Evolutionary conservation across 2,329 filamentous ascomycete species (phyloP).

Genomic region (Fusarium tuaranense): DNA sequence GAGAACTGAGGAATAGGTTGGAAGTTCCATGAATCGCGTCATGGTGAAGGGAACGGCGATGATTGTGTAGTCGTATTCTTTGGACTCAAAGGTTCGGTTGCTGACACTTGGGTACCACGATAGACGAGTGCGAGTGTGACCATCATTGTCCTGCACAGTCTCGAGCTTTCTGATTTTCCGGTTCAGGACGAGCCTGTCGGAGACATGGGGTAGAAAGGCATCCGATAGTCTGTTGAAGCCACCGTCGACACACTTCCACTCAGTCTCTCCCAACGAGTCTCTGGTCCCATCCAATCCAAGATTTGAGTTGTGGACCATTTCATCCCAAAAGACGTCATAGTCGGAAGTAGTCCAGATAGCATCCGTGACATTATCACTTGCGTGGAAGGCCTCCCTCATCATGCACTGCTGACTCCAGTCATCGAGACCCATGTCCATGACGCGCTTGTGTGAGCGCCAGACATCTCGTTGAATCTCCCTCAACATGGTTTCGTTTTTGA

Average conservation of each 20-base stretch:
- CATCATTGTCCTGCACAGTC: accelerated
- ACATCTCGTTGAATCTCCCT: conserved; percentile 13
- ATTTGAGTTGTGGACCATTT: conserved; percentile 29
- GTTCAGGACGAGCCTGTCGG: not conserved
- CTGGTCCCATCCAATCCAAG: conserved; percentile 10
- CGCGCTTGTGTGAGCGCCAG: conserved; percentile 13
- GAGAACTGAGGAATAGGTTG: conserved; percentile 40
- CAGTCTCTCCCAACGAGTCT: conserved; percentile 14
- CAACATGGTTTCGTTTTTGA: conserved; percentile 29
- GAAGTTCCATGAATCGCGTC: conserved; percentile 71
- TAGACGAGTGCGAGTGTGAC: conserved; percentile 36
- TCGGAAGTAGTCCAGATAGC: conserved; percentile 17
- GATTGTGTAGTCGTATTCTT: conserved; percentile 74
- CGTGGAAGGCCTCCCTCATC: conserved; percentile 10
- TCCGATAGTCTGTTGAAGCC: conserved; percentile 10
- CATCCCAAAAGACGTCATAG: conserved; percentile 29
- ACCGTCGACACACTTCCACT: conserved; percentile 28
- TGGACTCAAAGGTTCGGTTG: conserved; percentile 48
- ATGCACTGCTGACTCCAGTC: conserved; percentile 21
- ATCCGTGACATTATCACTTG: conserved; percentile 18
- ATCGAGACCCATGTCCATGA: conserved; percentile 16
- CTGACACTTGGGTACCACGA: conserved; percentile 59
- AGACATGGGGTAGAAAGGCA: conserved; percentile 4
- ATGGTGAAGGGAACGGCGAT: conserved; percentile 73
- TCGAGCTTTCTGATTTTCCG: conserved; percentile 8